Conservation (phyloP, 2,329 filamentous ascomycete species). For the Ophiocordyceps robertsii region DNA sequence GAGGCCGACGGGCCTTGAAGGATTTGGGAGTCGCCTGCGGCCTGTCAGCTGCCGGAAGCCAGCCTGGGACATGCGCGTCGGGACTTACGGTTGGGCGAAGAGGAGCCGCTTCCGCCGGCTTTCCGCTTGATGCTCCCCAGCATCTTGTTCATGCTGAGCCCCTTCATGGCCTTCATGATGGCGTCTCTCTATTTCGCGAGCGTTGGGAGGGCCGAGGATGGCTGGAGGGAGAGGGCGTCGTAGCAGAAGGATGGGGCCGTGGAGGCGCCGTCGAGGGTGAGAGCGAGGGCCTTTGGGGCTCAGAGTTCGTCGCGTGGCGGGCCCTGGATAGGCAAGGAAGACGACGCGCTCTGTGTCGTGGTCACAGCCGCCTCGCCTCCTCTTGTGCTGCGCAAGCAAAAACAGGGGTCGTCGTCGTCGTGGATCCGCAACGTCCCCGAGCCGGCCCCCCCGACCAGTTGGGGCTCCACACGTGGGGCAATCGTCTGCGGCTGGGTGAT, state of each 20-base stretch:
- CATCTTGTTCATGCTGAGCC: conserved; percentile 42
- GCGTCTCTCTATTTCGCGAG: background rate
- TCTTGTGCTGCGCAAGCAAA: background rate
- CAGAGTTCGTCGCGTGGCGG: too few species aligned
- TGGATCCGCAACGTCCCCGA: conserved; percentile 1
- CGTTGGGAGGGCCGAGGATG: too few species aligned
- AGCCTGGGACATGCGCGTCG: background rate
- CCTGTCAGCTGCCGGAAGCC: background rate
- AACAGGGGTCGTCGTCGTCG: conserved; percentile 1
- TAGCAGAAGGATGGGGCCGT: too few species aligned
- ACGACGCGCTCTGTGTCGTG: background rate
- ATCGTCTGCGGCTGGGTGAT: background rate
- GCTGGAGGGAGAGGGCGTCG: too few species aligned
- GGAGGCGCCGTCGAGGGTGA: background rate
- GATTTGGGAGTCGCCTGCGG: conserved; percentile 2
- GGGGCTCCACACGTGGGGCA: background rate
- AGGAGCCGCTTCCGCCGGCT: conserved; percentile 15
- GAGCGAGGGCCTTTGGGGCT: background rate
- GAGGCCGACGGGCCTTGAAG: conserved; percentile 7
- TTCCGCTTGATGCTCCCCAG: conserved; percentile 40
- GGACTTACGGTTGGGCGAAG: background rate
- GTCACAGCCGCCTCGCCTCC: background rate
- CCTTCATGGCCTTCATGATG: conserved; percentile 33
- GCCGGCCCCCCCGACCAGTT: background rate
- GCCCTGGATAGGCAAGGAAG: too few species aligned